Evolutionary conservation across 2,329 filamentous ascomycete genomes (phyloP).

Genomic region (Pseudogymnoascus sp.): DNA sequence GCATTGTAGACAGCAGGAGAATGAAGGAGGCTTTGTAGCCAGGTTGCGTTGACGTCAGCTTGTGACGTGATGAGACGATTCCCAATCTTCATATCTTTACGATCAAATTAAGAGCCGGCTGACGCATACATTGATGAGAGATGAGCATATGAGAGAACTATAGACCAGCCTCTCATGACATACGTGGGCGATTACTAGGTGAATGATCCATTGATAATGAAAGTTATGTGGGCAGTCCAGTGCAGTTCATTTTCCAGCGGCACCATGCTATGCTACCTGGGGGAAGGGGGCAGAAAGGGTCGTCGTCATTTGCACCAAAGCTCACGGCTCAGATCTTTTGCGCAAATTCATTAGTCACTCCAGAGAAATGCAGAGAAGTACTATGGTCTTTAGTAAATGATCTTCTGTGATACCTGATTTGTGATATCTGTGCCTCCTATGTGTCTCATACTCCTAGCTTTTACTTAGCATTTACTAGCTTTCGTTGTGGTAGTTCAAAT

Average conservation of each 20-base stretch:
- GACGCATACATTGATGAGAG: slow-evolving; percentile 10
- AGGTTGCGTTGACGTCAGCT: slow-evolving; percentile 27
- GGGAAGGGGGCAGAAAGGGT: neutral
- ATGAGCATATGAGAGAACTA: slow-evolving; percentile 10
- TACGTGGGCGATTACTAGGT: slow-evolving; percentile 4
- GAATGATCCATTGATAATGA: slow-evolving; percentile 8
- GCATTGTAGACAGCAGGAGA: slow-evolving; percentile 48
- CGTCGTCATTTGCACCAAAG: neutral
- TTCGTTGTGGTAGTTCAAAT: neutral
- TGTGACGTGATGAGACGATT: slow-evolving; percentile 16
- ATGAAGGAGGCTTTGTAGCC: slow-evolving; percentile 24
- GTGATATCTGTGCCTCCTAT: neutral
- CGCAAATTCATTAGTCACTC: slow-evolving; percentile 7
- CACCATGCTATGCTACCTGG: neutral
- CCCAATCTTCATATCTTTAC: slow-evolving; percentile 8
- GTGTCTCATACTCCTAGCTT: neutral
- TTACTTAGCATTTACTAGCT: neutral
- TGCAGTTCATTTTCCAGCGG: neutral
- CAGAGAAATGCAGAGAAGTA: slow-evolving; percentile 8
- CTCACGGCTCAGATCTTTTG: slow-evolving; percentile 6
- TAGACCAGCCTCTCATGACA: slow-evolving; percentile 8
- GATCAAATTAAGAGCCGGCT: slow-evolving; percentile 3
- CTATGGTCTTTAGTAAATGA: neutral
- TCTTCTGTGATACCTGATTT: neutral
- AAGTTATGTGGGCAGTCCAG: slow-evolving; percentile 7